Percentiles rank a stretch among this genome's conserved stretches.
These are phyloP conservation scores for Amanita thiersii DNA, from an alignment of 768 basidiomycete species.

Conservation along the genomic window DNA sequence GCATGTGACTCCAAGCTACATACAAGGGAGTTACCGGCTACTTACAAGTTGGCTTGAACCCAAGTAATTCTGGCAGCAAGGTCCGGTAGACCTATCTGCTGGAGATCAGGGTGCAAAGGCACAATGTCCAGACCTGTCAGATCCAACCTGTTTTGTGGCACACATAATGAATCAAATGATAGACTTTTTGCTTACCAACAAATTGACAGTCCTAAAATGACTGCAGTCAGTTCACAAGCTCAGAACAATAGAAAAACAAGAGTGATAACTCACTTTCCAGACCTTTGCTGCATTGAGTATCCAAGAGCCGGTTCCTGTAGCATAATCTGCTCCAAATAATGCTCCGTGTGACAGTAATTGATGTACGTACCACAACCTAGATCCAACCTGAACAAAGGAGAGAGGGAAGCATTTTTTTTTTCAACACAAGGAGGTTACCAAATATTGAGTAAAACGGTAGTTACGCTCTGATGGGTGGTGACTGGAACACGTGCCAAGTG, in stretches of 20 bases:
- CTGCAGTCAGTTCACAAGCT: background rate
- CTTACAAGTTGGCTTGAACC: conserved; percentile 70
- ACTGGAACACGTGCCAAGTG: conserved; percentile 59
- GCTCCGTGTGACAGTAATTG: background rate
- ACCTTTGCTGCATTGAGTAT: conserved; percentile 52
- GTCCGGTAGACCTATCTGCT: conserved; percentile 46
- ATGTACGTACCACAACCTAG: conserved; percentile 59
- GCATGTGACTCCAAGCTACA: background rate
- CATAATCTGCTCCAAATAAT: background rate
- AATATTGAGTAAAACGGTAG: conserved; percentile 15
- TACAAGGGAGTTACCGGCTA: conserved; percentile 4
- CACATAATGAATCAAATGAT: background rate
- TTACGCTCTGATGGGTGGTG: conserved; percentile 55
- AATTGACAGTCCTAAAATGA: conserved; percentile 44
- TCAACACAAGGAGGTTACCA: conserved; percentile 8
- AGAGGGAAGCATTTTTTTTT: conserved; percentile 3
- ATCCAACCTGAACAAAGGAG: conserved; percentile 41
- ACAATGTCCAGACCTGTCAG: conserved; percentile 58
- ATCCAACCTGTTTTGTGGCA: background rate
- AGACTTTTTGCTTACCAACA: conserved; percentile 38
- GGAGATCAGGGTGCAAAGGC: conserved; percentile 63
- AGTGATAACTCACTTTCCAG: conserved; percentile 48
- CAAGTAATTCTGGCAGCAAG: conserved; percentile 57
- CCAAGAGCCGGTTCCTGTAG: conserved; percentile 65
- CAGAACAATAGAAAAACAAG: conserved; percentile 5